These are phyloP conservation scores for Eutrema heterophyllum DNA, from an alignment of 345 rosid genomes.

Conservation along the genomic window DNA sequence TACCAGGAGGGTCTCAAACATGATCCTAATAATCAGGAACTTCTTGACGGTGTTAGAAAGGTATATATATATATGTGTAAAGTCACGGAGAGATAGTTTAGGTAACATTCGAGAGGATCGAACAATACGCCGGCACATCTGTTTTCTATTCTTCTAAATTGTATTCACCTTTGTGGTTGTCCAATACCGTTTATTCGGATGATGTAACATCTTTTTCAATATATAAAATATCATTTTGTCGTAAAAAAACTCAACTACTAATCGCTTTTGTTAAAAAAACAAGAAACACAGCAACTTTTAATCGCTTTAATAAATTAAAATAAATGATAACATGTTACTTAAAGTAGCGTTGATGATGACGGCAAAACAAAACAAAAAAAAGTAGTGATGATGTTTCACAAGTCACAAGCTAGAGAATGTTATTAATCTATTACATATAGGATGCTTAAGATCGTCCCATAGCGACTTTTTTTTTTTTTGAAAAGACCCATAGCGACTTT, in stretches of 20 bases:
- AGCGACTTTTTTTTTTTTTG: too few species aligned
- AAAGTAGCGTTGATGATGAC: background rate
- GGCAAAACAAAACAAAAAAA: background rate
- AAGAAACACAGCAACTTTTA: too few species aligned
- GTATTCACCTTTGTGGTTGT: too few species aligned
- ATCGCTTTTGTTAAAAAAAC: too few species aligned
- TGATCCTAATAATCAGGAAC: slow-evolving; percentile 81
- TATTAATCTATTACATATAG: background rate
- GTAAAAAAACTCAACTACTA: too few species aligned
- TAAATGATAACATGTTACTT: background rate
- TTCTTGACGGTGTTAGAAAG: slow-evolving; percentile 77
- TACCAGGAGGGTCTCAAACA: slow-evolving; percentile 85
- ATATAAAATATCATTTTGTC: too few species aligned
- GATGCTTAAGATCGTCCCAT: background rate
- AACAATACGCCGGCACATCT: too few species aligned
- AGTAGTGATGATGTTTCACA: background rate
- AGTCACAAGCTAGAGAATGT: background rate
- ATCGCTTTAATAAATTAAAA: background rate
- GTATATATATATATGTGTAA: background rate
- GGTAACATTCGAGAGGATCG: too few species aligned
- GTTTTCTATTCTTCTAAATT: too few species aligned
- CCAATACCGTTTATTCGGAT: too few species aligned
- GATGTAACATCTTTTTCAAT: too few species aligned
- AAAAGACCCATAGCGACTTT: slow-evolving; percentile 1
- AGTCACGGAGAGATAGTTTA: background rate